Conservation (phyloP, 306 rosid genomes). For the Fragaria iinumae region DNA sequence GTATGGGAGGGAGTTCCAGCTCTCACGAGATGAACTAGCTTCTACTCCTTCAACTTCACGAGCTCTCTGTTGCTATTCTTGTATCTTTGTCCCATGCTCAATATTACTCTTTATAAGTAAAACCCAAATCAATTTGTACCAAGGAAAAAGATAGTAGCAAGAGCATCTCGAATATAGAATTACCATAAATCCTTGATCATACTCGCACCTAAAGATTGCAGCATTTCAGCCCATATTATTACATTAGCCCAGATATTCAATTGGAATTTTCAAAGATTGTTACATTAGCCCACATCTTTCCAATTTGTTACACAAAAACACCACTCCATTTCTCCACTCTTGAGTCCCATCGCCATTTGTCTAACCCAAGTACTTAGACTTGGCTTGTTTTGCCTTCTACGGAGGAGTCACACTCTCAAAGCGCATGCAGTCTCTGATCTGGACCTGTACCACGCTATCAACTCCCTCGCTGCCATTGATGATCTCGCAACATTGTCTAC, state of each 20-base stretch:
- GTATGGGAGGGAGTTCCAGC: constrained; percentile 44
- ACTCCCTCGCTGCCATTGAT: constrained; percentile 8
- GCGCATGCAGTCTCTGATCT: constrained; percentile 42
- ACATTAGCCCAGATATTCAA: too few species aligned
- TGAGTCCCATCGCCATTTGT: neutral
- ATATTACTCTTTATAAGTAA: neutral
- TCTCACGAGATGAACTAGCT: constrained; percentile 44
- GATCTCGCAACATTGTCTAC: constrained; percentile 78
- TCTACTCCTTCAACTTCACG: constrained; percentile 9
- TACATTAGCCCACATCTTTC: neutral
- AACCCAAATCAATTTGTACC: neutral
- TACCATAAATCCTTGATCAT: too few species aligned
- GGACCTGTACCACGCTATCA: constrained; percentile 21
- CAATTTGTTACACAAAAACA: neutral
- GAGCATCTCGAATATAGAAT: too few species aligned
- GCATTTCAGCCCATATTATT: neutral
- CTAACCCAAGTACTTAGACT: neutral
- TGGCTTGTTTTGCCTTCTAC: neutral
- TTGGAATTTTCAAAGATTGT: too few species aligned
- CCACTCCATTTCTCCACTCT: neutral
- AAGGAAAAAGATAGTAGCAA: neutral
- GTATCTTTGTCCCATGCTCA: neutral
- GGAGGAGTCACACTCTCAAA: constrained; percentile 61
- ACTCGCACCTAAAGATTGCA: too few species aligned
- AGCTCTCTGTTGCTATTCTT: neutral